Conservation (phyloP, 2,329 filamentous ascomycete species). For the Epichloe elymi region DNA sequence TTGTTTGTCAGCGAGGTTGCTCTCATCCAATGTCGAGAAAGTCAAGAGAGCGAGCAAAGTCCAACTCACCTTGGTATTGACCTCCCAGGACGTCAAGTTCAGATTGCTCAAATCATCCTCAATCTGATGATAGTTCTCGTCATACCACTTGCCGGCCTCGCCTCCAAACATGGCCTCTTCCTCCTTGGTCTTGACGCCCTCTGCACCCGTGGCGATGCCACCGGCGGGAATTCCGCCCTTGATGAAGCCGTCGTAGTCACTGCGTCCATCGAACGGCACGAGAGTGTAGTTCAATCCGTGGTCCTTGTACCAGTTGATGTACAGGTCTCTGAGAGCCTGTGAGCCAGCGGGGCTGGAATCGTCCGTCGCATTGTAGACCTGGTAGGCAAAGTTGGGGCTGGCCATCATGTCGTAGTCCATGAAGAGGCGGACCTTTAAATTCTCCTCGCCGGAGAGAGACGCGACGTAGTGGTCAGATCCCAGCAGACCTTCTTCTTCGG, state of each 20-base stretch:
- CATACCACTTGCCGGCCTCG: constrained; percentile 44
- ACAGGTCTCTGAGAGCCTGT: constrained; percentile 53
- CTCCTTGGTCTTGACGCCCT: constrained; percentile 58
- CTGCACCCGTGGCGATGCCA: constrained; percentile 66
- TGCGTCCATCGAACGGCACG: constrained; percentile 65
- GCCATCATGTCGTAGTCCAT: constrained; percentile 62
- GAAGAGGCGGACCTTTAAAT: constrained; percentile 48
- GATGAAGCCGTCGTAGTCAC: constrained; percentile 70
- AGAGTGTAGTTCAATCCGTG: constrained; percentile 53
- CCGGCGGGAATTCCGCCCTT: constrained; percentile 58
- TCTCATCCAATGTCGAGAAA: not conserved
- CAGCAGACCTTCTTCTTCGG: constrained; percentile 52
- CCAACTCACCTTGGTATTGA: constrained; percentile 42
- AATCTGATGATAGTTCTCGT: constrained; percentile 48
- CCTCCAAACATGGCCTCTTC: constrained; percentile 61
- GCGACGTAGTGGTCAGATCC: constrained; percentile 50
- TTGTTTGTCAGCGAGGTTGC: not conserved
- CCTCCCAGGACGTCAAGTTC: constrained; percentile 45
- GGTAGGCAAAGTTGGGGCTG: constrained; percentile 52
- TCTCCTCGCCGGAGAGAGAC: constrained; percentile 42
- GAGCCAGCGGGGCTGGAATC: constrained; percentile 57
- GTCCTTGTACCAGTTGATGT: constrained; percentile 51
- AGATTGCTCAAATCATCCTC: constrained; percentile 47
- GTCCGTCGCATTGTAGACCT: constrained; percentile 62
- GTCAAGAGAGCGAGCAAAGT: constrained; percentile 8